These are phyloP conservation scores for Fusarium equiseti DNA, from an alignment of 2,329 filamentous ascomycete genomes.

Conservation along the genomic window DNA sequence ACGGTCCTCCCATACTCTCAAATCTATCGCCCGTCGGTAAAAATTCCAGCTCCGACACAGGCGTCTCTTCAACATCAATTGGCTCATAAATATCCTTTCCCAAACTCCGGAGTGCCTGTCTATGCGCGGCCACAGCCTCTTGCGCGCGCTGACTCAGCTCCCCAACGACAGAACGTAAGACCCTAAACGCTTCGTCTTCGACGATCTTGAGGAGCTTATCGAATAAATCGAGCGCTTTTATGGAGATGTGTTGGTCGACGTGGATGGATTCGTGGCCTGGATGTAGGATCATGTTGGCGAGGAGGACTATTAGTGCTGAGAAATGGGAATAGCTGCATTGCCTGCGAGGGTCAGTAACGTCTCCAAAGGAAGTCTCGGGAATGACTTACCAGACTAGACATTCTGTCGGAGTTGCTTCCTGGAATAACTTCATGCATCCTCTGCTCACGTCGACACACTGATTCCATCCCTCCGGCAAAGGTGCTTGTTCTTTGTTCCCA, in stretches of 20 bases:
- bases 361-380: accelerated
- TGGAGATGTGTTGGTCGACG: conserved; percentile 48
- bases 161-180: conserved; percentile 24
- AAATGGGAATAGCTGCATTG: conserved; percentile 51
- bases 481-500: conserved; percentile 1
- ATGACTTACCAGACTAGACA: conserved; percentile 50
- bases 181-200: conserved; percentile 33
- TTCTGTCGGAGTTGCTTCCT: conserved; percentile 48
- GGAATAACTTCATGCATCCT: conserved; percentile 52
- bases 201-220: conserved; percentile 43
- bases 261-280: conserved; percentile 45
- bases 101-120: not conserved
- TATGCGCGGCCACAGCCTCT: conserved; percentile 25
- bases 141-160: conserved; percentile 42
- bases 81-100: conserved; percentile 16
- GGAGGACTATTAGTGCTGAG: conserved; percentile 51
- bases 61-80: conserved; percentile 6
- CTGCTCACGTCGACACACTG: conserved; percentile 52
- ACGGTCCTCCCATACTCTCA: conserved; percentile 26
- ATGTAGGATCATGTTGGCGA: conserved; percentile 50
- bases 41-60: conserved; percentile 17
- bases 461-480: conserved; percentile 49
- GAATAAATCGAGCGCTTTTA: conserved; percentile 47
- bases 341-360: conserved; percentile 25
- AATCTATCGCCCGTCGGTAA: conserved; percentile 9